Conservation (phyloP, 352 stramenopile genomes). For the Phytophthora pseudosyringae region DNA sequence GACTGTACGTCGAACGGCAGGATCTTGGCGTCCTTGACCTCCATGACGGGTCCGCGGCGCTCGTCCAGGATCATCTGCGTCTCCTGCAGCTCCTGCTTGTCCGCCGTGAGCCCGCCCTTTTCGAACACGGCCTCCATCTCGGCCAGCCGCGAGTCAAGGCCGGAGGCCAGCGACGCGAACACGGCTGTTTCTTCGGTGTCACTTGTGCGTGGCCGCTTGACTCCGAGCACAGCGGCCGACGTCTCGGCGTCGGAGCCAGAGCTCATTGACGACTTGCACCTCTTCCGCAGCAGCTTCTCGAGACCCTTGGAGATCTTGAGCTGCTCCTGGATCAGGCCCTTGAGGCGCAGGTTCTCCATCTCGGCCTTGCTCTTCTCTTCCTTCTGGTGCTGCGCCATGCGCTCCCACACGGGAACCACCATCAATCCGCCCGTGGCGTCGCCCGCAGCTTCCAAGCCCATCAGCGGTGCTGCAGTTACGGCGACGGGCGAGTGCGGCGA, state of each 20-base stretch:
- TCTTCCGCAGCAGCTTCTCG: slow-evolving; percentile 60
- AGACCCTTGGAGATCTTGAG: slow-evolving; percentile 64
- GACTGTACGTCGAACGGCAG: slow-evolving; percentile 52
- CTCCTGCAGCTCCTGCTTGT: slow-evolving; percentile 56
- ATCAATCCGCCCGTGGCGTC: slow-evolving; percentile 12
- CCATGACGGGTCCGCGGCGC: slow-evolving; percentile 50
- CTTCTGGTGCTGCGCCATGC: slow-evolving; percentile 69
- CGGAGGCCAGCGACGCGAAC: slow-evolving; percentile 42
- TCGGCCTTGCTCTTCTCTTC: slow-evolving; percentile 71
- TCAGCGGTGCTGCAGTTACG: slow-evolving; percentile 21
- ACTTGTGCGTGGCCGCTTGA: slow-evolving; percentile 37
- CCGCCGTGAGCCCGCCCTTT: slow-evolving; percentile 38
- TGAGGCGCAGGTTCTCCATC: slow-evolving; percentile 74
- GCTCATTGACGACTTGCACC: slow-evolving; percentile 53
- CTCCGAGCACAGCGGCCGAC: slow-evolving; percentile 21
- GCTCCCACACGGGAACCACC: slow-evolving; percentile 58
- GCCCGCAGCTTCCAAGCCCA: slow-evolving; percentile 19
- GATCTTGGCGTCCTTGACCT: slow-evolving; percentile 58
- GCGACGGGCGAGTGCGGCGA: slow-evolving; percentile 23
- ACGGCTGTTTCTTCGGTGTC: slow-evolving; percentile 44
- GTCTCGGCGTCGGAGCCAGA: slow-evolving; percentile 29
- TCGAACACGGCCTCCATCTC: slow-evolving; percentile 55
- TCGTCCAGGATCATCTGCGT: slow-evolving; percentile 63
- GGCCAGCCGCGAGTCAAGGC: slow-evolving; percentile 39
- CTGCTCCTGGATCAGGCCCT: slow-evolving; percentile 58